Conservation (phyloP, 2,329 filamentous ascomycete genomes). For the Plectosphaerella cucumerina region DNA sequence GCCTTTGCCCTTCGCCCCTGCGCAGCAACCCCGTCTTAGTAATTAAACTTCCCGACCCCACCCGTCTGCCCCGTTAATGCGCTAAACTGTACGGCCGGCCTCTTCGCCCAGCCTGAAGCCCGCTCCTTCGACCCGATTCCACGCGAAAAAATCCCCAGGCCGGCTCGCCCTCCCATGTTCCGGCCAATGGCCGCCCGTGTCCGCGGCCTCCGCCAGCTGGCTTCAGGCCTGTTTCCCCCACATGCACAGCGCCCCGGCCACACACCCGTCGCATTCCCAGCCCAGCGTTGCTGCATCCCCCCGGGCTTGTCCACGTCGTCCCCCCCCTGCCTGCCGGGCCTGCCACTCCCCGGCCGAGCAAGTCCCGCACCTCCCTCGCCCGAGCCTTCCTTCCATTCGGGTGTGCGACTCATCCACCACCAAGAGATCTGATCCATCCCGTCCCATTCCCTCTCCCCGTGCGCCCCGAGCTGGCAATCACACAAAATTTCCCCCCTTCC, state of each 20-base stretch:
- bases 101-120: background rate
- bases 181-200: background rate
- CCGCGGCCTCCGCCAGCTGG: background rate
- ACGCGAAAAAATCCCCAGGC: conserved; percentile 11
- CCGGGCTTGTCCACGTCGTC: no score
- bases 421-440: no score
- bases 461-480: background rate
- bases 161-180: background rate
- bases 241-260: background rate
- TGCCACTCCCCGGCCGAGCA: background rate
- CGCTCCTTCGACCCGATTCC: conserved; percentile 8
- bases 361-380: no score
- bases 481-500: background rate
- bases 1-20: background rate
- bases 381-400: background rate
- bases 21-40: conserved; percentile 6
- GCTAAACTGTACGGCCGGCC: background rate
- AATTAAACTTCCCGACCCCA: conserved; percentile 13
- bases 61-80: conserved; percentile 6
- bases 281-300: no score
- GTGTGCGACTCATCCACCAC: background rate
- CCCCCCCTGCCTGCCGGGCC: background rate
- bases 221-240: background rate
- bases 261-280: background rate
- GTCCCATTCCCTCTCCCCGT: background rate